Evolutionary conservation across 257 asterid species (phyloP), one percentile per base, ranked within the genome.

Genomic region (Perilla frutescens): DNA sequence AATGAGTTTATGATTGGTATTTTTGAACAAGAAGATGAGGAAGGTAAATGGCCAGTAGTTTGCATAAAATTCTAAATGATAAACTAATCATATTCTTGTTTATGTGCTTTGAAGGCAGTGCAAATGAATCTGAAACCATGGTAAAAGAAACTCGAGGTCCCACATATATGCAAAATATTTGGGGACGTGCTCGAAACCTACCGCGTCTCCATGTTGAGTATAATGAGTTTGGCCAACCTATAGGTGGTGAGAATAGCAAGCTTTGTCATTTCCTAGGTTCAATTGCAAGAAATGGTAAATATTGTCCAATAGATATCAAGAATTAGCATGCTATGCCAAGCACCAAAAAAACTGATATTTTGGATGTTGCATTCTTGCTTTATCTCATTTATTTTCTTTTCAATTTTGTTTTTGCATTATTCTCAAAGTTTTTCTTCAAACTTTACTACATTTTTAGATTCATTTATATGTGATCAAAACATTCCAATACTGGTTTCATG

Each of bases 221-320:
- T 68, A 68, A 68, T 51, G 20, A 50, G 20, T 68, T 11, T 15
- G 73, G 49, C 4, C 73, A 68, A 15, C 62, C 62, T 34, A 37
- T 68, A 6, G 45, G 20, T 68, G 73, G 73, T 14, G n/a, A 68
- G 1, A 14, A 1, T 51, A 68, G 73, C 11, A n/a, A 3, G 26
- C 47, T 68, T 8, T 7, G 20, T 6, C 73, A 68, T 68, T 50
- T 51, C 62, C 34, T 68, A 37, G 73, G 61, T 50, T 3, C 62
- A 37, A 50, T 68, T 37, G 73, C 73, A 15, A 68, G 73, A 68
- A 68, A 68, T 53, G 73, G 73, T 36, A 50, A 20, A 68, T 68
- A 53, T 68, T 68, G 73, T 68, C 63, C 63, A 37, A 15, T 68
- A 47, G 63, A 53, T 68, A 26, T 68, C 9, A 53, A 11, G 0